Base-by-base conservation (phyloP, 1,284 basidiomycete genomes). In the Hymenochaete sp. region DNA sequence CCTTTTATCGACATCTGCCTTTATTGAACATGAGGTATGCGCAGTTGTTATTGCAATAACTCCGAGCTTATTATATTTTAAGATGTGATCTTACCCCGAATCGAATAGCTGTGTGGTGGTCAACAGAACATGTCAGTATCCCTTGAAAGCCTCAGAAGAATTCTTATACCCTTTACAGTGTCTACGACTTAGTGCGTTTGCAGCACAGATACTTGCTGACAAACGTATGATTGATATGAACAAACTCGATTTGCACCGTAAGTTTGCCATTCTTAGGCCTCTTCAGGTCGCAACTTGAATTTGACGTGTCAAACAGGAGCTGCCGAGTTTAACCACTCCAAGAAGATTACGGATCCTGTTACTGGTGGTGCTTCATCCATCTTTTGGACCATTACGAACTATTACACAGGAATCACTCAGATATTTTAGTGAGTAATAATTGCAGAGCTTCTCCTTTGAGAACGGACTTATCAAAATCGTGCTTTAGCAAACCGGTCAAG, bases 1-100 rank as follows among this genome's bases (percentile, higher is more conserved):
- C 71, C 33, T 78, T 81, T 56, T 77, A 81, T 57, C 61, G 61
- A n/a, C 77, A 80, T 57, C 58, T 82, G 16, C 78, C 79, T 0
- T 55, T 81, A 37, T 57, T 74, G 13, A 76, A 76, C 53, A 80
- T 82, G 78, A 61, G 66, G 63, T 67, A 42, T 27, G 54, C 35
- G 28, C 21, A 19, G n/a, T n/a, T n/a, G n/a, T n/a, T n/a, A n/a
- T n/a, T n/a, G n/a, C n/a, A n/a, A n/a, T n/a, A n/a, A n/a, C n/a
- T n/a, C 10, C 25, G 36, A 9, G 6, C 10, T 27, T 11, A 25
- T 25, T 21, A 36, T 31, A 43, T 25, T 7, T 10, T 16, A 37
- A 67, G 75, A 52, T 82, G 77, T 52, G 74, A 79, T 52, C 52
- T 80, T 38, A 71, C 75, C 44, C 66, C 72, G 0, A 58, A 60